A percentile compares a stretch with the other conserved stretches of the same genome.
Conservation (phyloP, 768 basidiomycete genomes). For the Tylopilus vinaceipallidus region DNA sequence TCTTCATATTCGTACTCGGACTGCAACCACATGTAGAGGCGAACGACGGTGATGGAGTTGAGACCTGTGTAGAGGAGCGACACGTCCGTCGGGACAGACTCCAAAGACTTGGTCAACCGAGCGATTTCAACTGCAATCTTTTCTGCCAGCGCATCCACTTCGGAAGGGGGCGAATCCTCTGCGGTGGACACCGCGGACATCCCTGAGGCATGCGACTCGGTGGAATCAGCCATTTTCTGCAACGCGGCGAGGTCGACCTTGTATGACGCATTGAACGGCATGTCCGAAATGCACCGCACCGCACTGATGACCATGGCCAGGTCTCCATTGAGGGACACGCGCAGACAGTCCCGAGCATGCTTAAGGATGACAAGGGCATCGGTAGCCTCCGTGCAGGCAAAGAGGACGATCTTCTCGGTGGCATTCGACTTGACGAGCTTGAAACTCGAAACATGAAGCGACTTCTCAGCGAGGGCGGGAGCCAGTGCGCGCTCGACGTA, state of each 20-base stretch:
- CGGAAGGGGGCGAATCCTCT: constrained; percentile 5
- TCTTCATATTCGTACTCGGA: constrained; percentile 31
- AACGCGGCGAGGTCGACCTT: constrained; percentile 29
- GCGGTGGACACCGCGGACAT: constrained; percentile 13
- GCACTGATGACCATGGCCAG: constrained; percentile 25
- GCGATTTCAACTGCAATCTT: constrained; percentile 35
- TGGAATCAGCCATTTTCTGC: constrained; percentile 23
- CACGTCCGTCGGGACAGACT: constrained; percentile 27
- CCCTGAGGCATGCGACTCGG: constrained; percentile 13
- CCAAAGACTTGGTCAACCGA: constrained; percentile 27
- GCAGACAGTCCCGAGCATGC: constrained; percentile 21
- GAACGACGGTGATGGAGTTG: constrained; percentile 30
- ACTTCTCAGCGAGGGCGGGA: constrained; percentile 21
- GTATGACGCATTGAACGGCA: constrained; percentile 33
- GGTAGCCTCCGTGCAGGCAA: constrained; percentile 16
- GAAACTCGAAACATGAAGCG: constrained; percentile 18
- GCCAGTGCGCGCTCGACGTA: constrained; percentile 27
- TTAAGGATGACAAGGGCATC: constrained; percentile 24
- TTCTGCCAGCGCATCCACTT: constrained; percentile 26
- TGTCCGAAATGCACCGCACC: constrained; percentile 24
- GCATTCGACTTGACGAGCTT: constrained; percentile 29
- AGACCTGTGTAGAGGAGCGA: constrained; percentile 35
- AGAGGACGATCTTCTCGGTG: constrained; percentile 27
- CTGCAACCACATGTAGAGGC: constrained; percentile 35
- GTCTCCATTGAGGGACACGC: constrained; percentile 16